Base-by-base conservation (phyloP, 2,329 filamentous ascomycete genomes). In the Fusarium secorum region DNA sequence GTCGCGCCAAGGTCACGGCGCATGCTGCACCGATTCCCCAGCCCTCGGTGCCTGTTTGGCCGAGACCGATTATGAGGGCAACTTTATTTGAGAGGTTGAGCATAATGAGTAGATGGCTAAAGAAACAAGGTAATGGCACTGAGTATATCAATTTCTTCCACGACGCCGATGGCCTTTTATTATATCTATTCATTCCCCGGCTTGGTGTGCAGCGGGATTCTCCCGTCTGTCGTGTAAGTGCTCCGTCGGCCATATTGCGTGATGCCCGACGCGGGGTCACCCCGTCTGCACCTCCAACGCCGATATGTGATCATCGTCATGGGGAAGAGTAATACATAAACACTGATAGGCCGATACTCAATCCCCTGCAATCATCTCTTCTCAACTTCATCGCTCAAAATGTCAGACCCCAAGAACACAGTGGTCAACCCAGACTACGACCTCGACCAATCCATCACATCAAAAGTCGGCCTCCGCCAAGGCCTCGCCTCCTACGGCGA, bases 401-500 rank as follows among this genome's bases (percentile, higher is more conserved):
- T 75, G 72, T 24, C 66, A 8, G 61, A 72, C 20, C 30, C 42
- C 3, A 65, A 66, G 30, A 56, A 60, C 7, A 13, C 33, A 2
- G 38, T 44, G n/a, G 35, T 65, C n/a, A 77, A 74, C 44, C 60
- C 74, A 30, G 94, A 92, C 78, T 92, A 92, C 74, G 83, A 91
- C 74, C 85, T 92, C 20, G 81, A 82, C 22, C 82, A 77, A 3
- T 85, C 88, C 3, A 86, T 91, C 57, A 80, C 84, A 42, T 79
- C 80, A 35, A 70, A 79, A 48, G 78, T 82, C 0, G 90, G 90
- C 11, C 82, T 93, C 33, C 86, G 89, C 11, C 88, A 89, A 72
- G 89, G 88, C 3, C 84, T 93, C 2, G 86, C 90, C 5, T 88
- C 87, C 1, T 93, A 93, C 72, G 91, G 91, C 46, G 91, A 94